Evolutionary conservation across 169 alveolate genomes (phyloP), one percentile per base, ranked within the genome.

Genomic region (Cryptosporidium andersoni): DNA sequence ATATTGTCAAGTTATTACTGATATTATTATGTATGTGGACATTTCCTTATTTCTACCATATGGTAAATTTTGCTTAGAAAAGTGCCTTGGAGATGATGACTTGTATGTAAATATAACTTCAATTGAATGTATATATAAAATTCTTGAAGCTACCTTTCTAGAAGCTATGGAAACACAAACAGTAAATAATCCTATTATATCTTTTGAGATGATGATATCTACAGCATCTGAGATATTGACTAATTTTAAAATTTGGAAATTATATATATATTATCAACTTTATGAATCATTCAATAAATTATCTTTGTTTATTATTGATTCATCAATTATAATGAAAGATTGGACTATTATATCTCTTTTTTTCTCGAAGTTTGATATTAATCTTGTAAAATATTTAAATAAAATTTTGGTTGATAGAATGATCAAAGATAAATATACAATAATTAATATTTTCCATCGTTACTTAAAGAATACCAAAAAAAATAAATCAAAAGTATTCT

Each of bases 61-160:
- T 60, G 85, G 85, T 16, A 37, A 58, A 43, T 74, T 74, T 25
- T 74, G 85, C 37, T 8, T 74, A 58, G 85, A 74, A 60, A 74
- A 74, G 60, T 74, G 74, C 11, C 60, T 74, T 25, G 45, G 36
- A 4, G 85, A 74, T 58, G 39, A 58, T n/a, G 85, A 74, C 12
- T 58, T 58, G 0, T 14, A n/a, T 9, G 64, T 74, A 8, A 55
- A 74, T 47, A 25, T 6, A 11, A 16, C 25, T 14, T 66, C 64
- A 11, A 45, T 74, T n/a, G 37, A 43, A 16, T 74, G 68, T 6
- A 58, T 58, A 7, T 58, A 74, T 47, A 43, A n/a, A 5, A 60
- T 74, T 16, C 2, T 74, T 6, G 62, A 58, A 2, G 42, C 37
- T 6, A 25, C 60, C 1, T 2, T 45, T 14, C 42, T 14, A 1